Conservation (phyloP, 2,329 filamentous ascomycete species). For the Rhytidhysteron rufulum region DNA sequence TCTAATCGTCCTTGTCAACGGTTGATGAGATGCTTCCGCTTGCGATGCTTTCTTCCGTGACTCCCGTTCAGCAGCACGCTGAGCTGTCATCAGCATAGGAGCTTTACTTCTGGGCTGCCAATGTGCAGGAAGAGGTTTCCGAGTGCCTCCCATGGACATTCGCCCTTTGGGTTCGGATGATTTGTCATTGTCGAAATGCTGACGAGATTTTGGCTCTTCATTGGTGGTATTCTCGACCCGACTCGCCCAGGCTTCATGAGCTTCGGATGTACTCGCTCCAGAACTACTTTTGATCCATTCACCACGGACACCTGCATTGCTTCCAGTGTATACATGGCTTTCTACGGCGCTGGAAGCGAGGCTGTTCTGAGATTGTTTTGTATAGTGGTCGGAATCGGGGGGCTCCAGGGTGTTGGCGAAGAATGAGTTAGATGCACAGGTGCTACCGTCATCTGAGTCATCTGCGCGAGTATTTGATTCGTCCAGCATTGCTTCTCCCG, state of each 20-base stretch:
- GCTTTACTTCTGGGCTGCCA: constrained; percentile 5
- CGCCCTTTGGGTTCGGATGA: neutral
- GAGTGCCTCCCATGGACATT: too few relatives aligned
- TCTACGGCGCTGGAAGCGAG: neutral
- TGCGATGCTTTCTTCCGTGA: constrained; percentile 12
- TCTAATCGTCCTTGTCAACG: constrained; percentile 11
- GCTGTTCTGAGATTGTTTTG: constrained; percentile 1
- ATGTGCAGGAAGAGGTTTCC: constrained; percentile 2
- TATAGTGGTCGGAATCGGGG: constrained; percentile 5
- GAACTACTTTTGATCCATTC: too few relatives aligned
- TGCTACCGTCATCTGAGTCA: neutral
- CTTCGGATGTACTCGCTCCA: too few relatives aligned
- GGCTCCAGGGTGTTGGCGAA: constrained; percentile 1
- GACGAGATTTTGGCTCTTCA: too few relatives aligned
- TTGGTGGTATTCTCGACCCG: too few relatives aligned
- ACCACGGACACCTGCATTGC: too few relatives aligned
- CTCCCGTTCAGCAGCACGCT: constrained; percentile 20
- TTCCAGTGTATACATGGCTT: too few relatives aligned
- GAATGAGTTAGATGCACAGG: constrained; percentile 2
- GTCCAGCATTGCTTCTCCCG: constrained; percentile 9
- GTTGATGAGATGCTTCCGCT: constrained; percentile 10
- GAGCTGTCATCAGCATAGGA: constrained; percentile 15
- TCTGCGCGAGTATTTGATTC: constrained; percentile 2
- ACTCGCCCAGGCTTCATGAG: too few relatives aligned
- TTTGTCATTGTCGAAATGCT: neutral